Evolutionary conservation across 805 yeast genomes (phyloP).

Genomic region (Starmerella floris): DNA sequence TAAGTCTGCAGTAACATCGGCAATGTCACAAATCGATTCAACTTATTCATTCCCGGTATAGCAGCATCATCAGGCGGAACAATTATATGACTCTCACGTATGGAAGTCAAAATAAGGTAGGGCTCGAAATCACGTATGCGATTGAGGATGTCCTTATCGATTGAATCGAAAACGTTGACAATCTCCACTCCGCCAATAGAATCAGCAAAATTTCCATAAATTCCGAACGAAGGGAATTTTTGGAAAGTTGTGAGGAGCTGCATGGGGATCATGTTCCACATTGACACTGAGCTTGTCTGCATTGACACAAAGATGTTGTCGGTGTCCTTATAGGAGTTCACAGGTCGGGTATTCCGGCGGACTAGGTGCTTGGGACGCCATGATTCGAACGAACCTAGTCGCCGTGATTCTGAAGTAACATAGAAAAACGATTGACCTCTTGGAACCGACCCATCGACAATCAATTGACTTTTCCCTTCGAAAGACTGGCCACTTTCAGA

Average conservation of each 20-base stretch:
- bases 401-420: slow-evolving; percentile 22
- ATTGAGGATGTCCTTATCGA: slow-evolving; percentile 5
- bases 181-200: slow-evolving; percentile 20
- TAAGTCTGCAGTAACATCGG: slow-evolving; percentile 23
- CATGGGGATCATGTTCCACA: slow-evolving; percentile 23
- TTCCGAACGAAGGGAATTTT: slow-evolving; percentile 16
- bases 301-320: slow-evolving; percentile 19
- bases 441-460: slow-evolving; percentile 4
- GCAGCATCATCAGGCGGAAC: slow-evolving; percentile 15
- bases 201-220: slow-evolving; percentile 23
- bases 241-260: slow-evolving; percentile 22
- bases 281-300: slow-evolving; percentile 18
- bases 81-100: slow-evolving; percentile 19
- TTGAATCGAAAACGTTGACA: slow-evolving; percentile 19
- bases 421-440: slow-evolving; percentile 22
- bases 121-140: slow-evolving; percentile 14
- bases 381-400: slow-evolving; percentile 23
- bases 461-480: neutral
- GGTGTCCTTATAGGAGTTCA: neutral
- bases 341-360: neutral
- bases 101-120: slow-evolving; percentile 19
- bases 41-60: slow-evolving; percentile 14
- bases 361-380: slow-evolving; percentile 23
- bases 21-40: slow-evolving; percentile 18
- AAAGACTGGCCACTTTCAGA: neutral